These are phyloP conservation scores for Neoboletus subvelutipes DNA, from an alignment of 768 basidiomycete genomes.

Conservation along the genomic window DNA sequence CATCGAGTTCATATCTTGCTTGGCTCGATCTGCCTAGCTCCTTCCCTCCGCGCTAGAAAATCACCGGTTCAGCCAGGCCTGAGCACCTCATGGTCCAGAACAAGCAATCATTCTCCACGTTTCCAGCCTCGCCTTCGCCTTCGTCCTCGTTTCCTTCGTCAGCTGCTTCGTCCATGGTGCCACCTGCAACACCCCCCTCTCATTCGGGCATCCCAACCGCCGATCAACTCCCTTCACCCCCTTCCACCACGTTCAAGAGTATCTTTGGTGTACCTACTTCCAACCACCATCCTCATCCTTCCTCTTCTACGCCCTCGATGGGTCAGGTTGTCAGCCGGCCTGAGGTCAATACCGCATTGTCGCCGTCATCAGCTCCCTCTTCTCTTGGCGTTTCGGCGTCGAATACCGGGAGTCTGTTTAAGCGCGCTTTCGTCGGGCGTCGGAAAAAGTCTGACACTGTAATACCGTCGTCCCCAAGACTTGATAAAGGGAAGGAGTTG, in stretches of 20 bases:
- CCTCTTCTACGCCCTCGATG: conserved; percentile 32
- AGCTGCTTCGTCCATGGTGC: conserved; percentile 40
- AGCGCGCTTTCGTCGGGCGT: conserved; percentile 33
- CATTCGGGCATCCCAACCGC: conserved; percentile 42
- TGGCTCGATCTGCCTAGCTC: conserved; percentile 21
- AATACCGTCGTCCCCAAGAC: conserved; percentile 21
- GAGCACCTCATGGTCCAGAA: conserved; percentile 33
- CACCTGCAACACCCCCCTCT: conserved; percentile 36
- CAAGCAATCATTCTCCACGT: conserved; percentile 39
- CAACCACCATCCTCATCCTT: conserved; percentile 23
- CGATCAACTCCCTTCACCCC: conserved; percentile 42
- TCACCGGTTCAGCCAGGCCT: conserved; percentile 22
- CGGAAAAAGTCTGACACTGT: conserved; percentile 33
- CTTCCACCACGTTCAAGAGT: conserved; percentile 37
- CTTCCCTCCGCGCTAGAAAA: conserved; percentile 15
- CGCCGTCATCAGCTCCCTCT: conserved; percentile 30
- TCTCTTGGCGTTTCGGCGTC: conserved; percentile 20
- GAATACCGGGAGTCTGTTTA: conserved; percentile 29
- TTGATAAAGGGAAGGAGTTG: conserved; percentile 20
- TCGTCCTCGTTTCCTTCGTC: conserved; percentile 50
- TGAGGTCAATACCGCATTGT: conserved; percentile 22
- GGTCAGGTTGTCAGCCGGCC: conserved; percentile 37
- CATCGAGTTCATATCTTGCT: conserved; percentile 28
- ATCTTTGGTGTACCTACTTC: conserved; percentile 29
- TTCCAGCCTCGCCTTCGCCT: conserved; percentile 42